Evolutionary conservation across 495 filamentous ascomycete species (phyloP).

Genomic region (Cenococcum geophilum): DNA sequence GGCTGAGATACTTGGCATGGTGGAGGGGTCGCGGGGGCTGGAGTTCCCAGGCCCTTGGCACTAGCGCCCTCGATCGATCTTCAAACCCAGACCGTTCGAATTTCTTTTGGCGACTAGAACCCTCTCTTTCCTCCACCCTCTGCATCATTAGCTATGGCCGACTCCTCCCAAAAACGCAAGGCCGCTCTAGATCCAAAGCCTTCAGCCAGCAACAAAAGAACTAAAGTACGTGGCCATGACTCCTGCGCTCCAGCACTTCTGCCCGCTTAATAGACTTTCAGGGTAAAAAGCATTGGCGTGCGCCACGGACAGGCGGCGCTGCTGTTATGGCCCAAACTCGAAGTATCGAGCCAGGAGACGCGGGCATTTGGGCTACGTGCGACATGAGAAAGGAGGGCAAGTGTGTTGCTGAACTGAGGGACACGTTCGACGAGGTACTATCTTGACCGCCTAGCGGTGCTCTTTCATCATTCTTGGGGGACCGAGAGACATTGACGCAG

Average conservation of each 20-base stretch:
- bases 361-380: constrained; percentile 86
- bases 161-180: constrained; percentile 26
- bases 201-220: constrained; percentile 18
- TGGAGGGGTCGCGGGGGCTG: not conserved
- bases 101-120: not conserved
- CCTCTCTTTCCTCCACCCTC: not conserved
- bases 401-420: constrained; percentile 63
- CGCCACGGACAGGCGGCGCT: constrained; percentile 26
- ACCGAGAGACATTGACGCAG: constrained; percentile 1
- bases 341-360: constrained; percentile 56
- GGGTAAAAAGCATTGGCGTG: constrained; percentile 39
- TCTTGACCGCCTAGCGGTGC: not conserved
- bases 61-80: too few relatives aligned
- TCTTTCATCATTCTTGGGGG: not conserved
- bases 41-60: too few relatives aligned
- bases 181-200: constrained; percentile 7
- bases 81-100: not conserved
- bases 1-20: not conserved
- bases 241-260: constrained; percentile 5
- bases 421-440: constrained; percentile 68
- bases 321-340: constrained; percentile 16
- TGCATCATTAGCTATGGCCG: constrained; percentile 13
- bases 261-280: constrained; percentile 16
- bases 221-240: constrained; percentile 19
- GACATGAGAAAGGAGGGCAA: constrained; percentile 71